These are phyloP conservation scores for Cutaneotrichosporon sp. DNA, from an alignment of 1,284 basidiomycete genomes.

Conservation along the genomic window DNA sequence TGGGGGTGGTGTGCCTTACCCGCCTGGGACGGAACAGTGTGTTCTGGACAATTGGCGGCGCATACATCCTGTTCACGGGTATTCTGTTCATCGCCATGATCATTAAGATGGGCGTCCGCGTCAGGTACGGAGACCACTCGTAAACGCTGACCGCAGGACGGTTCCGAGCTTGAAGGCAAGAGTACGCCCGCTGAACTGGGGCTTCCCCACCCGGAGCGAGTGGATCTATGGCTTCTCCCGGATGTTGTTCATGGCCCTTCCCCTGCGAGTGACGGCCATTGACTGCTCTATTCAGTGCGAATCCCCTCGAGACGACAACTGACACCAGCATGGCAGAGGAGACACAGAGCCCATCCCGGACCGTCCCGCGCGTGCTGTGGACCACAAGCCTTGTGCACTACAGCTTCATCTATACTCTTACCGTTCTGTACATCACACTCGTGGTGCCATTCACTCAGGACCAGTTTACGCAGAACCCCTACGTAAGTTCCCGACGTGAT, in stretches of 20 bases:
- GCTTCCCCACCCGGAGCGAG: neutral
- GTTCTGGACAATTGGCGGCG: neutral
- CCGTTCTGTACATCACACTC: neutral
- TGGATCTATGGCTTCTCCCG: neutral
- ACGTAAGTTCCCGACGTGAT: too few relatives aligned
- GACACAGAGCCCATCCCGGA: neutral
- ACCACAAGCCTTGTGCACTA: slow-evolving; percentile 1
- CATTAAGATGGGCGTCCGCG: neutral
- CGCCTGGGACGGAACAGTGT: neutral
- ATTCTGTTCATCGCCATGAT: neutral
- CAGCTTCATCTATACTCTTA: neutral
- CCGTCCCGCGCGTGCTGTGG: neutral
- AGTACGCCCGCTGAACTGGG: neutral
- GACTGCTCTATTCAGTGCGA: neutral
- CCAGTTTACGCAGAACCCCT: too few relatives aligned
- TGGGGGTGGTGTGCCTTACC: neutral
- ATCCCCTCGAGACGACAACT: neutral
- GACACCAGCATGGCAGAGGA: slow-evolving; percentile 5
- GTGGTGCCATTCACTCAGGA: neutral
- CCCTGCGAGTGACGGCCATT: neutral
- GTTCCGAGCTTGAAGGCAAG: too few relatives aligned
- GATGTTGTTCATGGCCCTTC: slow-evolving; percentile 1
- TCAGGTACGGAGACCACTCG: neutral
- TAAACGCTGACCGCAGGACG: too few relatives aligned
- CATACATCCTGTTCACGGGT: neutral